Evolutionary conservation across 805 yeast genomes (phyloP).

Genomic region (Saturnispora kantuleensis): DNA sequence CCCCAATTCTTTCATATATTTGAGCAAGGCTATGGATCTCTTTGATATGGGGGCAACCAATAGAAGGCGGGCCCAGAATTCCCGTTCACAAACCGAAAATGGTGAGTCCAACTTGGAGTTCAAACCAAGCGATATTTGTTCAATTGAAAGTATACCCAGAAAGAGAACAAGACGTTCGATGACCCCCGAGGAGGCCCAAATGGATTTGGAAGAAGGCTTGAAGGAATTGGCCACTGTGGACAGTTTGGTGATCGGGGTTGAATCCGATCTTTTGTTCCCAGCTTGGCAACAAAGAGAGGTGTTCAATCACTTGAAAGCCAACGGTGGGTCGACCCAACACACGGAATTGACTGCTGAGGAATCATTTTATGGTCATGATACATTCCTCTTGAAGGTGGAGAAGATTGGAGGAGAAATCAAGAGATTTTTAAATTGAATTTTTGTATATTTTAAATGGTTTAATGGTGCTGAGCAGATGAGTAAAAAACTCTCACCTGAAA

Average conservation of each 20-base stretch:
- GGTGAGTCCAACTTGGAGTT: conserved; percentile 21
- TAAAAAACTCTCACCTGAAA: background rate
- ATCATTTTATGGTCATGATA: conserved; percentile 85
- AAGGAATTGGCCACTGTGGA: conserved; percentile 50
- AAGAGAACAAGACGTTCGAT: conserved; percentile 34
- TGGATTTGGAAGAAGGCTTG: conserved; percentile 62
- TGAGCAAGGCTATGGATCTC: conserved; percentile 90
- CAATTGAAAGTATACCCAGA: conserved; percentile 45
- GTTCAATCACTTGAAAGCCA: conserved; percentile 42
- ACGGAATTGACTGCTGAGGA: conserved; percentile 68
- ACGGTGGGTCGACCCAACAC: conserved; percentile 39
- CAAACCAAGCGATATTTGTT: conserved; percentile 25
- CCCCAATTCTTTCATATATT: conserved; percentile 78
- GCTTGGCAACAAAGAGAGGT: conserved; percentile 91
- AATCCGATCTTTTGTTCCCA: conserved; percentile 84
- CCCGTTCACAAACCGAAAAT: conserved; percentile 31
- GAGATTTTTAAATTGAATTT: conserved; percentile 35
- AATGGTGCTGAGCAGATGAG: too few species aligned
- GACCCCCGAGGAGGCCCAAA: conserved; percentile 44
- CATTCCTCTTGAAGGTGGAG: conserved; percentile 70
- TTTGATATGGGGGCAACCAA: conserved; percentile 62
- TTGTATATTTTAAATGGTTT: too few species aligned
- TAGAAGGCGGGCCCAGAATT: conserved; percentile 32
- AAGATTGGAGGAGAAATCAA: conserved; percentile 73
- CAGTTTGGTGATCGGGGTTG: conserved; percentile 80